Base-by-base conservation (phyloP, 305 asterid species). In the Ilex paraguariensis region DNA sequence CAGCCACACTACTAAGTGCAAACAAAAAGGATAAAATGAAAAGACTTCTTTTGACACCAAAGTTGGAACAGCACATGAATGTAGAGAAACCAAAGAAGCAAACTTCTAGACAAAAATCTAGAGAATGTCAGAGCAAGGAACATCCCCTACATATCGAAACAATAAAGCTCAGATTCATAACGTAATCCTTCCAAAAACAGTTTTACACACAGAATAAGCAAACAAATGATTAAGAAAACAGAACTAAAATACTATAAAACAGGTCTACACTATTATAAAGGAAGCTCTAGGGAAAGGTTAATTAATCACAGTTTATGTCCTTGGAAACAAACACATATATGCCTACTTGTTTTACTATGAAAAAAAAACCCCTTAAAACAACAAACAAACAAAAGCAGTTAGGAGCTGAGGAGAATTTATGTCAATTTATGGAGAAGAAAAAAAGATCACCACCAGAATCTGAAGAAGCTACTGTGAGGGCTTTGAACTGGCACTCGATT, bases 401-500 rank as follows among this genome's bases (percentile, higher is more conserved):
- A 28, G 60, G 58, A 36, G 53, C 66, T 62, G 13, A 4, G 15
- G 12, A 36, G 10, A 6, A 32, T 14, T 10, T 28, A 9, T 9
- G 28, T 21, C 28, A 33, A 65, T 31, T 63, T 12, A 33, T 31
- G 13, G 54, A 59, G 46, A 44, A 53, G 31, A 58, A 44, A 60
- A 55, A n/a, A 54, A 21, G 45, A 15, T 58, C 16, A 64, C 72
- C 82, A 84, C 87, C 95, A 80, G 87, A 75, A 56, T 71, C 81
- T 45, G 95, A 69, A 44, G 88, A 77, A 4, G 95, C 70, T 11
- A 92, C 74, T 30, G 86, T 70, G 54, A 93, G 83, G 40, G 96
- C 78, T 67, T 84, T 93, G 58, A 92, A 84, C 81, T 92, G 98
- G 64, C 68, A 74, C 70, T 92, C 98, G 54, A 87, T 75, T 71